phyloP scores from a whole-genome alignment of 345 rosid genomes.

The Isatis tinctoria region DNA sequence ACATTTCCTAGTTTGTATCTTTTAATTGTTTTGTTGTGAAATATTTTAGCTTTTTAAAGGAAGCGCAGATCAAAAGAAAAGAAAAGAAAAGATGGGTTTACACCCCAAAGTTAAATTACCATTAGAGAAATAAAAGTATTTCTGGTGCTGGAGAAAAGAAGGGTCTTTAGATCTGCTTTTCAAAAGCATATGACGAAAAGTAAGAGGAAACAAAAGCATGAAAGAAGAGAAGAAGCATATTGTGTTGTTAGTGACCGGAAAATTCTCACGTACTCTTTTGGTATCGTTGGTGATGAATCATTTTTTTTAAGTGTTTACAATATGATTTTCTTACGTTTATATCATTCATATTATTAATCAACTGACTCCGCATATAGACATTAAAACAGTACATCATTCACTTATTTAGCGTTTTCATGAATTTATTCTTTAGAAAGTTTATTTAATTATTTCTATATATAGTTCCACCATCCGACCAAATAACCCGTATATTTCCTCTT shows the following conservation, averaged over 20 bases:
- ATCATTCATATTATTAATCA: neutral
- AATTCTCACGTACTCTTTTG: neutral
- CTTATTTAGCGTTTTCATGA: neutral
- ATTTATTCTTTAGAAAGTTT: neutral
- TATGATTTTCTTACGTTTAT: neutral
- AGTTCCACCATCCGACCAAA: neutral
- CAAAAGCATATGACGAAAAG: slow-evolving; percentile 30
- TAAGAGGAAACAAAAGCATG: slow-evolving; percentile 22
- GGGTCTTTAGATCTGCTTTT: slow-evolving; percentile 31
- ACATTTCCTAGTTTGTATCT: neutral
- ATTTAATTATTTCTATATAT: neutral
- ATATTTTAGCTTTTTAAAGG: slow-evolving; percentile 8
- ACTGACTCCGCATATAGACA: neutral
- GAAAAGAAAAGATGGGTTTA: slow-evolving; percentile 9
- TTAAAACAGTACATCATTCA: neutral
- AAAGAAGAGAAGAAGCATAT: neutral
- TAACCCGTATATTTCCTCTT: neutral
- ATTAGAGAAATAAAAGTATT: slow-evolving; percentile 23
- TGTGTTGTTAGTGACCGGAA: slow-evolving; percentile 8
- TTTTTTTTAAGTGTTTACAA: neutral
- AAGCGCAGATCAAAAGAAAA: slow-evolving; percentile 23
- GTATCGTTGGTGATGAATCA: neutral
- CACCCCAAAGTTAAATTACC: slow-evolving; percentile 8
- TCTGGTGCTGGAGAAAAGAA: slow-evolving; percentile 23
- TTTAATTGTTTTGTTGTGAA: slow-evolving; percentile 19